Base-by-base conservation (phyloP, 2,329 filamentous ascomycete genomes). In the Colletotrichum destructivum region DNA sequence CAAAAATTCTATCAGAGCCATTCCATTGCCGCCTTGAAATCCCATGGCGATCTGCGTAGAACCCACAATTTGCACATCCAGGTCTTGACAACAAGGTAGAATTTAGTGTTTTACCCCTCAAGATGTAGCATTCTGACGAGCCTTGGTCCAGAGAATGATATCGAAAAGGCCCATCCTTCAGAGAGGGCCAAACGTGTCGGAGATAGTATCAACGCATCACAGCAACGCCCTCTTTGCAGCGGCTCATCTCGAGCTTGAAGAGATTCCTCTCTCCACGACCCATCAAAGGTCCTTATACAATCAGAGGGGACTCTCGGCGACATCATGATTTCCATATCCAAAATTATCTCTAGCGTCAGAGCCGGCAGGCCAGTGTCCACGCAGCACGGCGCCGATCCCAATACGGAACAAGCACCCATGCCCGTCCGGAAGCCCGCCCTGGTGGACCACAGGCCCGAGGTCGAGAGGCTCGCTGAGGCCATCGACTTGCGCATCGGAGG, bases 201-300 rank as follows among this genome's bases (percentile, higher is more conserved):
- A n/a, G 31, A 56, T 40, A 18, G 5, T 2, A 13, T 40, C 31
- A 12, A 15, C 26, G 11, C 18, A 40, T 8, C 18, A 21, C n/a
- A 40, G n/a, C 4, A 21, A 21, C 2, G 12, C 4, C 18, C 18
- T 35, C 16, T 9, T 26, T 2, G 4, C 3, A 8, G 31, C 2
- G 15, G 0, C 3, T 9, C 35, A 3, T 40, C 31, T 13, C 18
- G 31, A n/a, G n/a, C 2, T 6, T 2, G 11, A 38, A 21, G 15
- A 1, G 2, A 38, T 1, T 18, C 11, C 1, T 15, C 1, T n/a
- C 3, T 15, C 0, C 18, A 9, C 21, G 5, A 21, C 31, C 2
- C 51, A 6, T n/a, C 2, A 18, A 54, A 16, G 2, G 9, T 3
- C 6, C 15, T 3, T 16, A 3, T 18, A 31, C 23, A 18, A 9